These are phyloP conservation scores for Coniochaeta ligniaria DNA, from an alignment of 2,329 filamentous ascomycete genomes.

Conservation along the genomic window DNA sequence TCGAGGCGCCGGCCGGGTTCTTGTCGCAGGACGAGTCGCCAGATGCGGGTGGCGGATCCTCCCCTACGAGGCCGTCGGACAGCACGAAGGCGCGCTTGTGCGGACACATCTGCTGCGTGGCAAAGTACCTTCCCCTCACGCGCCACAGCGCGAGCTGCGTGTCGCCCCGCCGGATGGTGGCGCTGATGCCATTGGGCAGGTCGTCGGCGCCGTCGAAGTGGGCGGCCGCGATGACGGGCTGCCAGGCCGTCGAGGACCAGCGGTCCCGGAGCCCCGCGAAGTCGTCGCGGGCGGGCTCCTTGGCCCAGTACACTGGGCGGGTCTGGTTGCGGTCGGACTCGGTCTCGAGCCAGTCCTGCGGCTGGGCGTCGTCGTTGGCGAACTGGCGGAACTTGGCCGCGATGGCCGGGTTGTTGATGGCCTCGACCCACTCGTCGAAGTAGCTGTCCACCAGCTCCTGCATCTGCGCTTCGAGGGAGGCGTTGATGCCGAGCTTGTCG, in stretches of 20 bases:
- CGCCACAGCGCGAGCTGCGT: slow-evolving; percentile 87
- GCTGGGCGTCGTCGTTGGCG: slow-evolving; percentile 66
- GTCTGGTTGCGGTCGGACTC: slow-evolving; percentile 66
- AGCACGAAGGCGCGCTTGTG: slow-evolving; percentile 89
- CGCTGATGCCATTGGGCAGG: slow-evolving; percentile 63
- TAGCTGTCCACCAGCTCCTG: slow-evolving; percentile 72
- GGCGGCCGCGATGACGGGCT: slow-evolving; percentile 65
- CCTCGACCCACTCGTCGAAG: slow-evolving; percentile 91
- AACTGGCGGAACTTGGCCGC: slow-evolving; percentile 73
- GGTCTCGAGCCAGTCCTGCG: slow-evolving; percentile 59
- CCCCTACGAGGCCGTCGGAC: slow-evolving; percentile 75
- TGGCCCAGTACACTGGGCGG: slow-evolving; percentile 72
- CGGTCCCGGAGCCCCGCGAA: slow-evolving; percentile 58
- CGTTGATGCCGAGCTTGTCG: slow-evolving; percentile 80
- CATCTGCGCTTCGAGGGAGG: slow-evolving; percentile 83
- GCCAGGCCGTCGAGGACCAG: slow-evolving; percentile 67
- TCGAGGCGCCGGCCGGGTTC: slow-evolving; percentile 7
- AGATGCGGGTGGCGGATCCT: slow-evolving; percentile 32
- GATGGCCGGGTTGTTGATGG: slow-evolving; percentile 61
- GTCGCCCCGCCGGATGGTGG: slow-evolving; percentile 77
- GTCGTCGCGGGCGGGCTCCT: slow-evolving; percentile 58
- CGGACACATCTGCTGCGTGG: slow-evolving; percentile 90
- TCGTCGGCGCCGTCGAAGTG: slow-evolving; percentile 61
- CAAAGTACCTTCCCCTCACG: slow-evolving; percentile 72
- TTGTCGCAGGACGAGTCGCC: slow-evolving; percentile 24